Base-by-base conservation (phyloP, 345 rosid genomes). In the Cochlearia excelsa region DNA sequence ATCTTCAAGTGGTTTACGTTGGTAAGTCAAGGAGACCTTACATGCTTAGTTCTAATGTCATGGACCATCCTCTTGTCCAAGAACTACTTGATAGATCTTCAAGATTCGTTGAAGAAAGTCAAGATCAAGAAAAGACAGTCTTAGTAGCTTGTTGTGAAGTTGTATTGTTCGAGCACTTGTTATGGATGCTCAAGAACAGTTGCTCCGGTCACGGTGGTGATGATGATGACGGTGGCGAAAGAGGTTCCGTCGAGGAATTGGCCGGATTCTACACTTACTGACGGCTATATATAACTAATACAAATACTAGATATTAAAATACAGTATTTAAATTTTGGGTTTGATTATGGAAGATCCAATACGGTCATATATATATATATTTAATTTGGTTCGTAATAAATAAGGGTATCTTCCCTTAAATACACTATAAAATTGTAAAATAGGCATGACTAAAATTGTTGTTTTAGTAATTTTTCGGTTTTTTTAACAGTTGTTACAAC, bases 91-190 rank as follows among this genome's bases (percentile, higher is more conserved):
- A 77, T 28, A 67, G 87, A 71, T 83, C 92, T 3, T 64, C 72
- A 4, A 79, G 73, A 47, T 46, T 38, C 26, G 52, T 46, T 1
- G 64, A 63, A n/a, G 73, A 47, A 40, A 59, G 27, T 39, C 38
- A 73, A 0, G 73, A 54, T 1, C 67, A 66, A 3, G 76, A 16
- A 16, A 16, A 63, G 30, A 69, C 77, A 0, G 76, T 76, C 41
- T 47, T 48, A 41, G 86, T 81, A 48, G 75, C 84, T 62, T 88
- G 95, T 62, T 88, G 95, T 48, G 97, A 88, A 70, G 95, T 86
- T 27, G 97, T 92, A 31, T 61, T 92, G 79, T 92, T 93, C 57
- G 97, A 88, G 70, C 99, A 93, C 67, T 76, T 93, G 83, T 53
- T 92, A 69, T 92, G 99, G 97, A 84, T 88, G 94, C 78, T 93